phyloP scores from a whole-genome alignment of 2,329 filamentous ascomycete genomes.

The Colletotrichum viniferum region DNA sequence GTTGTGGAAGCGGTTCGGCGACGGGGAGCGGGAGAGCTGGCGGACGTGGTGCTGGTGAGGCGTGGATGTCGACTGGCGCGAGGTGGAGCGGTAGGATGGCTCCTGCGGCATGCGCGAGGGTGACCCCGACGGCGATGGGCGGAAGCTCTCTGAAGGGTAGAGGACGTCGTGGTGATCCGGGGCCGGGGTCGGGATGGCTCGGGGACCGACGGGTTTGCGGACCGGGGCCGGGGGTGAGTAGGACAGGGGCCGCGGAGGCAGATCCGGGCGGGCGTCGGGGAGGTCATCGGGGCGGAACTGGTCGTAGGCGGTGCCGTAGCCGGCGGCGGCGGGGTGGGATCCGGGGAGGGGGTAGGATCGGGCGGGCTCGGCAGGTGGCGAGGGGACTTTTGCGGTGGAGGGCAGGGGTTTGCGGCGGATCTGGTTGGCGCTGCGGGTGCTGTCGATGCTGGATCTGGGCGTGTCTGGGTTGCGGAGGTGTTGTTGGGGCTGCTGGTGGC shows the following conservation, averaged over 20 bases:
- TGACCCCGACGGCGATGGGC: neutral
- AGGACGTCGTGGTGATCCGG: neutral
- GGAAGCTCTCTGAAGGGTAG: neutral
- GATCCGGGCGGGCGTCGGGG: neutral
- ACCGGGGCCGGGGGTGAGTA: constrained; percentile 4
- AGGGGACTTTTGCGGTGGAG: constrained; percentile 29
- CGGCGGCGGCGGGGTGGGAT: neutral
- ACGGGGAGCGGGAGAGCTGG: constrained; percentile 33
- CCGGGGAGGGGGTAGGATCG: neutral
- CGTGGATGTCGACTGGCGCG: neutral
- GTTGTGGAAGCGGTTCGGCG: constrained; percentile 38
- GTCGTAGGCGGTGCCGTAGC: neutral
- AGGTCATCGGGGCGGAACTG: neutral
- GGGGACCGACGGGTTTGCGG: constrained; percentile 18
- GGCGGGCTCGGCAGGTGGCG: neutral
- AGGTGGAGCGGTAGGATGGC: neutral
- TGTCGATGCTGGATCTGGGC: constrained; percentile 49
- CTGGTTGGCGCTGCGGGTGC: constrained; percentile 41
- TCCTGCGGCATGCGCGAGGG: neutral
- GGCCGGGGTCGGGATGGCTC: neutral
- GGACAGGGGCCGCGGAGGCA: constrained; percentile 11
- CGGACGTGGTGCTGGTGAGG: neutral
- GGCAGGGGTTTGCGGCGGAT: constrained; percentile 61
- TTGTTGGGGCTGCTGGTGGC: constrained; percentile 24
- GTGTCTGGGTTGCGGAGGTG: constrained; percentile 30